Evolutionary conservation across 1,139 yeast species (phyloP).

Genomic region (Nakaseomyces kungkrabaensis): DNA sequence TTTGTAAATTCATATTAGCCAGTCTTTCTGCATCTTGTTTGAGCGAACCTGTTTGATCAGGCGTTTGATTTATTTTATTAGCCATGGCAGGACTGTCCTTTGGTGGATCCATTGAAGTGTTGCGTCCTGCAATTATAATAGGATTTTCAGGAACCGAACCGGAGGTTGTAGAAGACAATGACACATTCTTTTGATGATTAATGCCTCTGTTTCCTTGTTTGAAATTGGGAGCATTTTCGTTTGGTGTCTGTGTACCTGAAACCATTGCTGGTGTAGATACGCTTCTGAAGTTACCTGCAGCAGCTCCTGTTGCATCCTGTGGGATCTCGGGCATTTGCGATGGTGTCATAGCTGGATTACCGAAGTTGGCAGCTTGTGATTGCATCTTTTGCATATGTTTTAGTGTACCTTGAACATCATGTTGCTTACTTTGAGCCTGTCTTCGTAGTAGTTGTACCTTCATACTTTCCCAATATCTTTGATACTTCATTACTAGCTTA

Average conservation of each 20-base stretch:
- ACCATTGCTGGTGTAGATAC: not conserved
- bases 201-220: not conserved
- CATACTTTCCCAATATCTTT: slow-evolving; percentile 59
- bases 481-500: slow-evolving; percentile 56
- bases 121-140: not conserved
- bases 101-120: slow-evolving; percentile 1
- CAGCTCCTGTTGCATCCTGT: not conserved
- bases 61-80: not conserved
- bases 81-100: not conserved
- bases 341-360: not conserved
- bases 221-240: not conserved
- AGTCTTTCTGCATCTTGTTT: slow-evolving; percentile 22
- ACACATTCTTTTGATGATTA: not conserved
- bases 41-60: slow-evolving; percentile 6
- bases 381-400: slow-evolving; percentile 3
- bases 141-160: not conserved
- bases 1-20: slow-evolving; percentile 21
- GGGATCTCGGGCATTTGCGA: not conserved
- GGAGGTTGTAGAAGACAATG: not conserved
- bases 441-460: slow-evolving; percentile 37
- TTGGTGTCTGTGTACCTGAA: slow-evolving; percentile 1
- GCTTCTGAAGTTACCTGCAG: not conserved
- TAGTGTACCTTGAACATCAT: not conserved
- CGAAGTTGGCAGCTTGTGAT: not conserved
- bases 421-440: slow-evolving; percentile 11